A percentile compares a stretch with the other conserved stretches of the same genome.
Evolutionary conservation across 768 basidiomycete species (phyloP).

Genomic region (Boletus rubescentipes): DNA sequence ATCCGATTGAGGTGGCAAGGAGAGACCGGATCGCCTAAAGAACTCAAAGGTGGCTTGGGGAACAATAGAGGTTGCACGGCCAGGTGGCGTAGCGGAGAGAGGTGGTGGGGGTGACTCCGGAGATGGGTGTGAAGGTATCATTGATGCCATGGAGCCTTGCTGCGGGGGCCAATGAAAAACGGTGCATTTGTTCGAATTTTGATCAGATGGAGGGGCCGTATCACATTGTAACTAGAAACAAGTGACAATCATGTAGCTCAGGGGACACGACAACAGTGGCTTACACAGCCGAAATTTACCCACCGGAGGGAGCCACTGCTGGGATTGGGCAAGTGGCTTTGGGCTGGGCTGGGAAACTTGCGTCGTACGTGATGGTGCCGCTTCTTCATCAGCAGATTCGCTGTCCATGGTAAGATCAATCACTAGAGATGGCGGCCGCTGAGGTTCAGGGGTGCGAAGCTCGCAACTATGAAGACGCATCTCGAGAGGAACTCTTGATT

Average conservation of each 20-base stretch:
- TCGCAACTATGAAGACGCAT: constrained; percentile 16
- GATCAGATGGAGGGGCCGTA: background rate
- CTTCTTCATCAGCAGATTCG: background rate
- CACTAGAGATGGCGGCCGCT: background rate
- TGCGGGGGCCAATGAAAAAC: constrained; percentile 1
- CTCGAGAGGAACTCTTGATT: constrained; percentile 14
- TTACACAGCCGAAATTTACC: constrained; percentile 5
- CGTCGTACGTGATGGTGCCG: background rate
- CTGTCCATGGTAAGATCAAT: constrained; percentile 25
- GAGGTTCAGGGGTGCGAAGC: constrained; percentile 1
- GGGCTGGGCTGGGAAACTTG: background rate
- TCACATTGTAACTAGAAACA: constrained; percentile 9
- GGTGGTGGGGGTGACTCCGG: background rate
- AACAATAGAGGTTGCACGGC: background rate
- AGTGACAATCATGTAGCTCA: background rate
- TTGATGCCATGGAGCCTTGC: constrained; percentile 1
- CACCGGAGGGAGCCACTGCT: constrained; percentile 4
- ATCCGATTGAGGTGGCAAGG: constrained; percentile 1
- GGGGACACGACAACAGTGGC: background rate
- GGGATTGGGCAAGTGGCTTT: background rate
- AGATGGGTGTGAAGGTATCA: background rate
- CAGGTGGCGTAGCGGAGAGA: background rate
- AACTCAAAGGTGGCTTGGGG: background rate
- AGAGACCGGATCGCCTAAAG: constrained; percentile 4
- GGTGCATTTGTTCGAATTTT: background rate